A percentile compares a stretch with the other conserved stretches of the same genome.
phyloP scores from a whole-genome alignment of 208 protist species.

The Leishmania mexicana region DNA sequence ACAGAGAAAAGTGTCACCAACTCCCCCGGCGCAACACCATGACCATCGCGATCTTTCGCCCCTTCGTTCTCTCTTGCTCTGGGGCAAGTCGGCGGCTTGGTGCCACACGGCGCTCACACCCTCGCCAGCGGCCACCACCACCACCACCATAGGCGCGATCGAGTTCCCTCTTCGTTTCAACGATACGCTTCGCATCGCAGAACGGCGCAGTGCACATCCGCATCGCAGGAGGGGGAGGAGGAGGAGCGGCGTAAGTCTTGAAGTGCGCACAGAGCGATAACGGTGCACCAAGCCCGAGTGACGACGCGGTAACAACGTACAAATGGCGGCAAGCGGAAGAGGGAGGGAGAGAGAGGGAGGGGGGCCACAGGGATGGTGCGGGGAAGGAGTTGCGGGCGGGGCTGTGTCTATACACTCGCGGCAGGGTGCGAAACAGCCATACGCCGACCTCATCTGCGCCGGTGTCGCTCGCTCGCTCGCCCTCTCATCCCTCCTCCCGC shows the following conservation, averaged over 20 bases:
- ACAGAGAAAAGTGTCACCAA: not conserved
- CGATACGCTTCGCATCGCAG: not conserved
- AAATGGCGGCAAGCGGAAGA: not conserved
- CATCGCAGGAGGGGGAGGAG: not conserved
- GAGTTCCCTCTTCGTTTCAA: not conserved
- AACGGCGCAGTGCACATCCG: not conserved
- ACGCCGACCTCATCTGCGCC: not conserved
- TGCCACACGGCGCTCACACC: not conserved
- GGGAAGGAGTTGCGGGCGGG: not conserved
- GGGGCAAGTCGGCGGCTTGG: not conserved
- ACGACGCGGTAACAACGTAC: not conserved
- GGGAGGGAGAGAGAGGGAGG: no score
- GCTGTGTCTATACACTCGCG: not conserved
- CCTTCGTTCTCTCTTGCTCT: not conserved
- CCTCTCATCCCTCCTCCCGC: not conserved
- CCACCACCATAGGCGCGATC: not conserved
- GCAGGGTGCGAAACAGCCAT: not conserved
- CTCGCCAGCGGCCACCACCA: not conserved
- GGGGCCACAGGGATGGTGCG: not conserved
- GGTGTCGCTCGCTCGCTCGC: not conserved
- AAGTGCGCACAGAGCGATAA: not conserved
- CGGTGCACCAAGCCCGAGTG: not conserved
- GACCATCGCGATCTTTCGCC: not conserved
- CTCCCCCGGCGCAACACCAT: not conserved
- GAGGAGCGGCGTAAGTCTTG: not conserved